Evolutionary conservation across 805 yeast species (phyloP).

Genomic region (Phaffomyces antillensis): DNA sequence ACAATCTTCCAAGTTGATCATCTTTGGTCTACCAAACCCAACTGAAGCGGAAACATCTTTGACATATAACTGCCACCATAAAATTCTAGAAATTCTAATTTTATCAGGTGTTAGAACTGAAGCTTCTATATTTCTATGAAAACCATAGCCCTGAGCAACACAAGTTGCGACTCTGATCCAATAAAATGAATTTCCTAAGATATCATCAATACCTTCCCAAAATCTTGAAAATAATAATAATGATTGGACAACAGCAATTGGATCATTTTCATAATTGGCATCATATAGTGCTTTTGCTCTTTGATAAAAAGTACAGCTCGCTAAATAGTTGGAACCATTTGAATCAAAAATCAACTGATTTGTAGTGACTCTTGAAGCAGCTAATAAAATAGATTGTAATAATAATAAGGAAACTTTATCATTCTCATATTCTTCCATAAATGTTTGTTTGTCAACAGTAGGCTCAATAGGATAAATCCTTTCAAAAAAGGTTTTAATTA

Average conservation of each 20-base stretch:
- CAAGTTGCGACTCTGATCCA: conserved; percentile 67
- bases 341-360: conserved; percentile 46
- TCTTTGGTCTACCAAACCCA: conserved; percentile 67
- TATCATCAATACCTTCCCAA: conserved; percentile 71
- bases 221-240: conserved; percentile 56
- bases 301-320: conserved; percentile 53
- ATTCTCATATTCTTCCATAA: conserved; percentile 51
- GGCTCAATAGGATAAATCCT: conserved; percentile 66
- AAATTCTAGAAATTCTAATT: conserved; percentile 48
- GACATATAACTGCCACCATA: conserved; percentile 74
- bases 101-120: conserved; percentile 33
- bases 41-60: conserved; percentile 65
- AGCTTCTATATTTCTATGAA: conserved; percentile 49
- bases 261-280: conserved; percentile 59
- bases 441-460: conserved; percentile 53
- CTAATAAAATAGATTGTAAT: conserved; percentile 60
- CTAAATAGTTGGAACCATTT: conserved; percentile 38
- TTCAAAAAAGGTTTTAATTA: conserved; percentile 55
- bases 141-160: conserved; percentile 69
- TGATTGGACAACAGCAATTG: conserved; percentile 54
- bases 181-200: conserved; percentile 56
- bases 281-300: conserved; percentile 74
- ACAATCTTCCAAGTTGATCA: conserved; percentile 64
- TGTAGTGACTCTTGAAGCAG: conserved; percentile 56
- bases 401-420: conserved; percentile 53